phyloP scores from a whole-genome alignment of 495 filamentous ascomycete species.

The Trichoderma parareesei region DNA sequence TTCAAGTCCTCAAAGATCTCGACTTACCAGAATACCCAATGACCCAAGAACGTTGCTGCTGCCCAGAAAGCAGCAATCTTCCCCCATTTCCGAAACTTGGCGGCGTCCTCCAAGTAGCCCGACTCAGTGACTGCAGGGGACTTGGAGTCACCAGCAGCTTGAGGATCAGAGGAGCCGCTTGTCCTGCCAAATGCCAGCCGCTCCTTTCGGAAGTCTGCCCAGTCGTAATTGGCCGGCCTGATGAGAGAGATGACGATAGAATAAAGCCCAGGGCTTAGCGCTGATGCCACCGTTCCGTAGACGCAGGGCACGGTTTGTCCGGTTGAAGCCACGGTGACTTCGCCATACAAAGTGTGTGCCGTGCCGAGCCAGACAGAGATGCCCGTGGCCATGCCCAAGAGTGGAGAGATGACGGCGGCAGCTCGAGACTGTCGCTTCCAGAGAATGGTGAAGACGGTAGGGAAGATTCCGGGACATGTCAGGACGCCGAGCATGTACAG shows the following conservation, averaged over 20 bases:
- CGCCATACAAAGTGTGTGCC: background rate
- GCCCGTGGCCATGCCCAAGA: background rate
- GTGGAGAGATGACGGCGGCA: background rate
- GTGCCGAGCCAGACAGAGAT: background rate
- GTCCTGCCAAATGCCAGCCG: background rate
- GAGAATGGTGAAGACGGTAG: background rate
- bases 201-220: slow-evolving; percentile 3
- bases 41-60: background rate
- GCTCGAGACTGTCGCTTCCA: background rate
- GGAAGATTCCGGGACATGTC: slow-evolving; percentile 2
- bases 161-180: background rate
- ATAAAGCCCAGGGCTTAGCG: slow-evolving; percentile 1
- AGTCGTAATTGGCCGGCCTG: slow-evolving; percentile 2
- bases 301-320: background rate
- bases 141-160: background rate
- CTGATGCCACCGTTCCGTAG: slow-evolving; percentile 3
- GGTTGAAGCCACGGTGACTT: background rate
- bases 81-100: background rate
- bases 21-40: slow-evolving; percentile 1
- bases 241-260: background rate
- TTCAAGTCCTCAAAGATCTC: background rate
- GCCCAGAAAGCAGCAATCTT: slow-evolving; percentile 1
- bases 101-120: background rate
- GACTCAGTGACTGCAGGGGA: background rate
- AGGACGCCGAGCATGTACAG: slow-evolving; percentile 1